Evolutionary conservation across 2,329 filamentous ascomycete species (phyloP), one percentile per base, ranked within the genome.

Genomic region (Aspergillus candidus): DNA sequence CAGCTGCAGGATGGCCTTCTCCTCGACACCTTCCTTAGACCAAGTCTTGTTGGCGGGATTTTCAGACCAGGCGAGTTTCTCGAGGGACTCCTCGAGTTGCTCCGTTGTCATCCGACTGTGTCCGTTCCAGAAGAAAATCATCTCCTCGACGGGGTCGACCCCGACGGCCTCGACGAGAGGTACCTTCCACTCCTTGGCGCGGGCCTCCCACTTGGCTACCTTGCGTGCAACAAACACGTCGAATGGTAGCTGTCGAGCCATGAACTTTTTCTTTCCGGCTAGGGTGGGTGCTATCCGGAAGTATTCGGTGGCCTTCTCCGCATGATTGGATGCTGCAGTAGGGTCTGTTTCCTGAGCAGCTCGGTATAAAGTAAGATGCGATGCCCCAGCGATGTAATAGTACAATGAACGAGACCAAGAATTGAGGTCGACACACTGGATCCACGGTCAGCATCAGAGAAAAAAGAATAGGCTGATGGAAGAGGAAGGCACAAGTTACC

Each of bases 101-200:
- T 70, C 68, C 1, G 68, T 56, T 2, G 77, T 72, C 87, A 95
- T 94, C 43, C 88, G 81, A 66, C 87, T 91, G 55, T 80, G 82
- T 0, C 90, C 91, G 59, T 88, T 90, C 90, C 90, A 97, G 56
- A 97, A 81, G 63, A 91, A 94, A 11, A 86, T 83, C 85, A 97
- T 94, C 70, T 97, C 93, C 57, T 89, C 80, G 1, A 88, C 73
- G 0, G 93, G 93, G 47, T 83, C 86, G 3, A 87, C 75, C 0
- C 89, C 89, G 7, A 94, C 75, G 0, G 86, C 89, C 55, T 97
- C 91, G 2, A 85, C 77, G 3, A 96, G 72, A 38, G 83, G 78
- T 29, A 88, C 68, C 2, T 76, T 73, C 65, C 82, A 78, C 36
- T 77, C 72, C 58, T 83, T 83, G 4, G 86, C 82, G 15, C 88